Conservation (phyloP, 2,329 filamentous ascomycete genomes). For the Onygenales sp. region DNA sequence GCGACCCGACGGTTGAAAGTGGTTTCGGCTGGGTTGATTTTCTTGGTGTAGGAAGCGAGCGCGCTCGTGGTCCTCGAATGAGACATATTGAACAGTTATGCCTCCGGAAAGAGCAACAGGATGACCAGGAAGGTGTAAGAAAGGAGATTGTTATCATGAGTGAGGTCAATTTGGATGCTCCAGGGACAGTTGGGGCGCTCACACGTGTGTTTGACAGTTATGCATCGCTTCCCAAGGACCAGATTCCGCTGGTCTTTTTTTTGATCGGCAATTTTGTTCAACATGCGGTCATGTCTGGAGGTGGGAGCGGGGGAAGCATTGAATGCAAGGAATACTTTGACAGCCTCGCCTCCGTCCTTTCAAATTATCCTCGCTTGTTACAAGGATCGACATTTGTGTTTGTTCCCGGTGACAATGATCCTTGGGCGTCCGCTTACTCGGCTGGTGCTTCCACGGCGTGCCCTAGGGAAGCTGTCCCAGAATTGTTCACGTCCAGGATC, state of each 20-base stretch:
- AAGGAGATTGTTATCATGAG: conserved; percentile 65
- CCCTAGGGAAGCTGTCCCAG: conserved; percentile 54
- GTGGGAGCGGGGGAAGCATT: conserved; percentile 70
- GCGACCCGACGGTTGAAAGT: conserved; percentile 32
- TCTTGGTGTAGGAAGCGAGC: conserved; percentile 79
- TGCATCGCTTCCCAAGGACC: conserved; percentile 51
- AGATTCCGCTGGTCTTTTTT: conserved; percentile 68
- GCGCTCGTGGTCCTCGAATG: conserved; percentile 75
- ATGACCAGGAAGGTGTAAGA: conserved; percentile 22
- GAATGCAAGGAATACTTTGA: conserved; percentile 98
- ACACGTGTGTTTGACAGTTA: conserved; percentile 70
- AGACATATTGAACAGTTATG: conserved; percentile 64
- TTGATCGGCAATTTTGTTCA: conserved; percentile 75
- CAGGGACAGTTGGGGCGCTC: conserved; percentile 70
- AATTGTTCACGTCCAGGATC: conserved; percentile 81
- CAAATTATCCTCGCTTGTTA: conserved; percentile 74
- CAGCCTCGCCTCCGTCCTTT: conserved; percentile 67
- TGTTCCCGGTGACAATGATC: conserved; percentile 92
- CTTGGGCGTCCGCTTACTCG: conserved; percentile 80
- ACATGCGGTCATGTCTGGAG: conserved; percentile 51
- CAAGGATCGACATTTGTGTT: conserved; percentile 78
- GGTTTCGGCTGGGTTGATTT: conserved; percentile 98
- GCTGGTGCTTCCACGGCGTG: conserved; percentile 38
- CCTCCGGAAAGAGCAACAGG: conserved; percentile 34
- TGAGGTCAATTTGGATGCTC: conserved; percentile 78